A percentile compares a stretch with the other conserved stretches of the same genome.
Conservation (phyloP, 441 rosid genomes). For the Melianthus villosus region DNA sequence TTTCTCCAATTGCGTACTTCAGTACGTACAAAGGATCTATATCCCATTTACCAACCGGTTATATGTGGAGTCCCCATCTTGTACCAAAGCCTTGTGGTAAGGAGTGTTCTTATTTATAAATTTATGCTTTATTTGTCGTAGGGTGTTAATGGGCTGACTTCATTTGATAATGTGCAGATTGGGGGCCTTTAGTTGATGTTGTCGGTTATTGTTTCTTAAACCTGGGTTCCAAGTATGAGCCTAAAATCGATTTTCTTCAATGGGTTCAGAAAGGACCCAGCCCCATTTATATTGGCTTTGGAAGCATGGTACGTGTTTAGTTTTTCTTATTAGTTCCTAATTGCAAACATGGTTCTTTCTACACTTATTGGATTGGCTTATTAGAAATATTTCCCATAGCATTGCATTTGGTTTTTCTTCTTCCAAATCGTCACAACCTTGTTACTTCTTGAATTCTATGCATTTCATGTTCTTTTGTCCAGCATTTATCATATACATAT, state of each 20-base stretch:
- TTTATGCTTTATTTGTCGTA: too few species aligned
- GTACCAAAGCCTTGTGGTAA: constrained; percentile 94
- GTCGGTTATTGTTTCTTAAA: constrained; percentile 91
- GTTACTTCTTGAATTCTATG: too few species aligned
- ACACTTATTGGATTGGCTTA: too few species aligned
- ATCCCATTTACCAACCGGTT: constrained; percentile 89
- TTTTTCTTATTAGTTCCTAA: too few species aligned
- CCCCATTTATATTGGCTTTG: constrained; percentile 88
- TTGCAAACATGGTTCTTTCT: too few species aligned
- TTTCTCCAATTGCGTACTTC: constrained; percentile 81
- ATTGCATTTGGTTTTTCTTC: too few species aligned
- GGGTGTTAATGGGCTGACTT: background rate
- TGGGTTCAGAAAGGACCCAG: constrained; percentile 71
- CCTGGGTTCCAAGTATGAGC: constrained; percentile 71
- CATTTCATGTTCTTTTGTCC: too few species aligned
- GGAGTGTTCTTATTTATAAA: too few species aligned
- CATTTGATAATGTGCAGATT: constrained; percentile 50
- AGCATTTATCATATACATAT: too few species aligned
- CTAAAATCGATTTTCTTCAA: constrained; percentile 38
- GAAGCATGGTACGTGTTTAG: constrained; percentile 81
- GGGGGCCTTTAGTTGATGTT: constrained; percentile 89
- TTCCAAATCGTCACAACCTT: too few species aligned
- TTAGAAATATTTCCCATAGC: too few species aligned
- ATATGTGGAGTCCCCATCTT: constrained; percentile 95
- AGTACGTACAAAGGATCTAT: constrained; percentile 88